These are phyloP conservation scores for Tetrapisispora iriomotensis DNA, from an alignment of 805 yeast species.

Conservation along the genomic window DNA sequence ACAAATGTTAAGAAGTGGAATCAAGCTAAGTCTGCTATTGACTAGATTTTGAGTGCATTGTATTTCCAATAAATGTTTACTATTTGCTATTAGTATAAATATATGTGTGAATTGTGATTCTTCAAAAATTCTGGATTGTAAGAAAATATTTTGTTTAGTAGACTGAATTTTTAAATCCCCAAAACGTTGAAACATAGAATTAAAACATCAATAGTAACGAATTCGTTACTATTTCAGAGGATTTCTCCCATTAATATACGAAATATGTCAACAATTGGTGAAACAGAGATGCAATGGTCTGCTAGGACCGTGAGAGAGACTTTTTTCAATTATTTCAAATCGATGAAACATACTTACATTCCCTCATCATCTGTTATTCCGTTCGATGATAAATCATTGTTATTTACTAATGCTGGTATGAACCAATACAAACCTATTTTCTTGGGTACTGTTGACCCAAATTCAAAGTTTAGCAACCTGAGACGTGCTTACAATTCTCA, in stretches of 20 bases:
- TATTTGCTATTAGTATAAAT: no score
- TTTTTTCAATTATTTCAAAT: conserved; percentile 70
- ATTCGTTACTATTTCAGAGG: neutral
- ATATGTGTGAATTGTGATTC: no score
- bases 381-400: conserved; percentile 90
- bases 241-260: neutral
- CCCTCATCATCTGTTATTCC: conserved; percentile 95
- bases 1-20: no score
- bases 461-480: conserved; percentile 72
- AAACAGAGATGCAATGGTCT: conserved; percentile 35
- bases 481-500: conserved; percentile 92
- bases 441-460: conserved; percentile 93
- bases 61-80: no score
- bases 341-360: conserved; percentile 64
- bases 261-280: neutral
- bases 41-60: no score
- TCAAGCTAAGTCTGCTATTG: no score
- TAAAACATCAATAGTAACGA: no score
- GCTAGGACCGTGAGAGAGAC: conserved; percentile 61
- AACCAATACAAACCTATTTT: conserved; percentile 97
- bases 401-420: conserved; percentile 99
- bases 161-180: no score
- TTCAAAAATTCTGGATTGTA: no score
- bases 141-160: no score
- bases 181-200: no score